Conservation (phyloP, 495 filamentous ascomycete genomes). For the Mytilinidion resinicola region DNA sequence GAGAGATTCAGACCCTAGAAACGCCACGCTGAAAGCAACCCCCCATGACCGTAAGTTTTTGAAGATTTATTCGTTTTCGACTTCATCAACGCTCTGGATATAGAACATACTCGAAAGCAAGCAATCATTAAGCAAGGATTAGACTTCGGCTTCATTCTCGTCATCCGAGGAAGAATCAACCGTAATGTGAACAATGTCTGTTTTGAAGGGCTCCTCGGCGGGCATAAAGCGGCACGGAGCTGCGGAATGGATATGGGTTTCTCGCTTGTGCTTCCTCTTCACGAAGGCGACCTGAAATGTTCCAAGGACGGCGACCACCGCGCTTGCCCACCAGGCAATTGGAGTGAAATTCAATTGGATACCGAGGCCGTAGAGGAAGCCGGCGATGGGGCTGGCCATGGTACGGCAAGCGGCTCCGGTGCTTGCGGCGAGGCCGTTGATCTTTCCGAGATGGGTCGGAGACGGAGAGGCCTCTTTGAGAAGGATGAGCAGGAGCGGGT, state of each 20-base stretch:
- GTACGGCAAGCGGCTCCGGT: slow-evolving; percentile 72
- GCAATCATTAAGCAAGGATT: too few relatives aligned
- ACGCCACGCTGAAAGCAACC: too few relatives aligned
- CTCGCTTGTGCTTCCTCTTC: slow-evolving; percentile 40
- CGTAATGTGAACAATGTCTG: slow-evolving; percentile 9
- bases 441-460: slow-evolving; percentile 59
- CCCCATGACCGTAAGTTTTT: too few relatives aligned
- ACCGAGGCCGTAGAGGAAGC: slow-evolving; percentile 65
- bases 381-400: slow-evolving; percentile 67
- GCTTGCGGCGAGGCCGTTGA: slow-evolving; percentile 76
- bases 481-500: slow-evolving; percentile 72
- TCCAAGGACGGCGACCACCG: slow-evolving; percentile 61
- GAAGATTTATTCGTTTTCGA: too few relatives aligned
- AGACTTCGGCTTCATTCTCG: too few relatives aligned
- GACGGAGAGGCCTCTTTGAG: slow-evolving; percentile 77
- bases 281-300: slow-evolving; percentile 64
- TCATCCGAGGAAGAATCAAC: not conserved
- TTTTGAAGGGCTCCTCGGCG: slow-evolving; percentile 1
- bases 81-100: too few relatives aligned
- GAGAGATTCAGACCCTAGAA: too few relatives aligned
- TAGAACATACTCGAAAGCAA: too few relatives aligned
- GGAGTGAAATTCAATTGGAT: slow-evolving; percentile 62
- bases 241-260: slow-evolving; percentile 3
- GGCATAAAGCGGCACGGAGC: slow-evolving; percentile 12
- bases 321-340: slow-evolving; percentile 72